phyloP scores from a whole-genome alignment of 2,329 filamentous ascomycete species.

The Neoarthrinium moseri region DNA sequence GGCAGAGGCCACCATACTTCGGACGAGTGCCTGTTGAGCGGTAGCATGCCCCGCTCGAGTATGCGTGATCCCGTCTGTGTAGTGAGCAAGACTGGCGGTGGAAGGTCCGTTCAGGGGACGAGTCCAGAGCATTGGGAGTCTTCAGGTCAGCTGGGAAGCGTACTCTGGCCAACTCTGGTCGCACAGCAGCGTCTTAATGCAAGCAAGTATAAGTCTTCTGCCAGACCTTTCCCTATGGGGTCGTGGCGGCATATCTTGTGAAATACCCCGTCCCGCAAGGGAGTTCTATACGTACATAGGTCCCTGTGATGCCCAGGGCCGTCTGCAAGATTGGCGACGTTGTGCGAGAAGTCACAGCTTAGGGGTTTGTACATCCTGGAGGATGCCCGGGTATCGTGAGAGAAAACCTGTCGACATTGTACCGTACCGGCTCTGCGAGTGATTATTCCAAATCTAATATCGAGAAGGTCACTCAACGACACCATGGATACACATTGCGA shows the following conservation, averaged over 20 bases:
- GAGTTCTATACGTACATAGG: no score
- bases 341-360: conserved; percentile 17
- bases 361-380: not conserved
- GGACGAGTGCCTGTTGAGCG: conserved; percentile 6
- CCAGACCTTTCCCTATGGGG: not conserved
- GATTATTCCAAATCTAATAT: no score
- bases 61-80: conserved; percentile 4
- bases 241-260: not conserved
- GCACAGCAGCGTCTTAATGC: conserved; percentile 5
- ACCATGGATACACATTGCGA: no score
- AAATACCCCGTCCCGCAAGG: no score
- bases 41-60: not conserved
- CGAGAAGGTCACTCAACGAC: no score
- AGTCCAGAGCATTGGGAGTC: conserved; percentile 4
- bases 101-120: not conserved
- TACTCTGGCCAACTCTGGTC: not conserved
- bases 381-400: not conserved
- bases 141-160: conserved; percentile 4
- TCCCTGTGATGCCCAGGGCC: conserved; percentile 1
- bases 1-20: conserved; percentile 4
- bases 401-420: no score
- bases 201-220: not conserved
- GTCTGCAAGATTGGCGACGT: conserved; percentile 31
- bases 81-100: conserved; percentile 1
- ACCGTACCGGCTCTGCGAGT: no score